A percentile compares a stretch with the other conserved stretches of the same genome.
phyloP scores from a whole-genome alignment of 306 rosid species.

The Elaeagnus macrophylla region DNA sequence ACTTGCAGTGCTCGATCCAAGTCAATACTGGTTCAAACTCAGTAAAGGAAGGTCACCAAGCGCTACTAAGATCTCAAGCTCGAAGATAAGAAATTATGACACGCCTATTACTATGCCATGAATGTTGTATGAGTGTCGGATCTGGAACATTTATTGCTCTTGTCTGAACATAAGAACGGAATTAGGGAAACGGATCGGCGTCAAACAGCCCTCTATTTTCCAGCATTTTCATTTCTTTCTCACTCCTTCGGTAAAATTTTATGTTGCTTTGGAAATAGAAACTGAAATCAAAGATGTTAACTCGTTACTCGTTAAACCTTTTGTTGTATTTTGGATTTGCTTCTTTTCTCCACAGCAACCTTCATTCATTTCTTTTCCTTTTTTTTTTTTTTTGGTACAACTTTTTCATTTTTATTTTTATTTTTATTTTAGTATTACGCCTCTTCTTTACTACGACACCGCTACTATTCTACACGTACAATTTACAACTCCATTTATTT shows the following conservation, averaged over 20 bases:
- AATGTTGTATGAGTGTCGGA: conserved; percentile 41
- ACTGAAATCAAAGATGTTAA: conserved; percentile 14
- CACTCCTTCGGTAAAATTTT: conserved; percentile 19
- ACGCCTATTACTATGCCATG: conserved; percentile 29
- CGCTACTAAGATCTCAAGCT: conserved; percentile 34
- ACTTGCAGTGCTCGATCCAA: conserved; percentile 24
- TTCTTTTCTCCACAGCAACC: conserved; percentile 41
- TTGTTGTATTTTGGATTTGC: conserved; percentile 33
- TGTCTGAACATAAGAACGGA: conserved; percentile 36
- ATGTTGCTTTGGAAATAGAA: neutral
- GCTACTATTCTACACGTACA: too few species aligned
- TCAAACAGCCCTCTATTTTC: conserved; percentile 14
- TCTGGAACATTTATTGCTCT: conserved; percentile 46
- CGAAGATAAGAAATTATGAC: conserved; percentile 14
- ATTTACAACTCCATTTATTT: conserved; percentile 4
- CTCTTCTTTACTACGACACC: neutral
- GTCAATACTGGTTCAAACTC: conserved; percentile 17
- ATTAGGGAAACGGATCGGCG: conserved; percentile 34
- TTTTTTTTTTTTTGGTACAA: neutral
- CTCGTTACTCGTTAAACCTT: conserved; percentile 12
- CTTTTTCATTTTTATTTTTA: conserved; percentile 9
- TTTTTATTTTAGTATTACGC: neutral
- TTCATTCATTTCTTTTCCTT: conserved; percentile 5
- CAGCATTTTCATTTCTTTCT: conserved; percentile 20
- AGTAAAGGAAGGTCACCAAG: conserved; percentile 12